phyloP scores from a whole-genome alignment of 139 green algal species.

The Chlorella ohadii region DNA sequence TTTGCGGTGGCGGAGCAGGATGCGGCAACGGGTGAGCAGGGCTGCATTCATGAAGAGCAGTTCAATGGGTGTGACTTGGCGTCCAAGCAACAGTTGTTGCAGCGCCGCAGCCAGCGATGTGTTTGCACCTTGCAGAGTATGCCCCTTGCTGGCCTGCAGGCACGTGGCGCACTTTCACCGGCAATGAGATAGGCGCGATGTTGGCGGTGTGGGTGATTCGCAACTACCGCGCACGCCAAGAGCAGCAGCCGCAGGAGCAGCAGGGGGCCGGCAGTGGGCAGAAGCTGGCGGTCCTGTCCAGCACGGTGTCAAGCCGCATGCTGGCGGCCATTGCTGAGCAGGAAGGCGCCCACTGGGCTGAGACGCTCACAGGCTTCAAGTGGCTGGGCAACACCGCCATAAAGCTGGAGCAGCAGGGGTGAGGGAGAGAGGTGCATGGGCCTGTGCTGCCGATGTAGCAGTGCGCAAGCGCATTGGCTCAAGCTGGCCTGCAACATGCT shows the following conservation, averaged over 20 bases:
- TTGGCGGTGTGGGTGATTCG: slow-evolving; percentile 80
- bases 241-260: slow-evolving; percentile 49
- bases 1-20: slow-evolving; percentile 63
- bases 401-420: slow-evolving; percentile 59
- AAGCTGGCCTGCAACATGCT: not conserved
- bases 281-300: slow-evolving; percentile 66
- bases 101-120: too few relatives aligned
- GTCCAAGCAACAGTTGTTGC: too few relatives aligned
- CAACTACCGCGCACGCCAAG: slow-evolving; percentile 52
- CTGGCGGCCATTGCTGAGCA: slow-evolving; percentile 62
- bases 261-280: not conserved
- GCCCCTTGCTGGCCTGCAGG: slow-evolving; percentile 42
- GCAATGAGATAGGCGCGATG: slow-evolving; percentile 80
- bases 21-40: not conserved
- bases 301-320: slow-evolving; percentile 68
- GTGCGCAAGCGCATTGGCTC: too few relatives aligned
- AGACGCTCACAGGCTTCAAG: slow-evolving; percentile 40
- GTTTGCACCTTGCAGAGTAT: too few relatives aligned
- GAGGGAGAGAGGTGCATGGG: not conserved
- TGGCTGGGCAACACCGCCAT: slow-evolving; percentile 80
- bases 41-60: too few relatives aligned
- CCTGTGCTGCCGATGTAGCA: too few relatives aligned
- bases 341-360: slow-evolving; percentile 28
- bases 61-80: too few relatives aligned
- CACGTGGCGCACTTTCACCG: slow-evolving; percentile 64